Evolutionary conservation across 345 rosid species (phyloP).

Genomic region (Nephelium lappaceum): DNA sequence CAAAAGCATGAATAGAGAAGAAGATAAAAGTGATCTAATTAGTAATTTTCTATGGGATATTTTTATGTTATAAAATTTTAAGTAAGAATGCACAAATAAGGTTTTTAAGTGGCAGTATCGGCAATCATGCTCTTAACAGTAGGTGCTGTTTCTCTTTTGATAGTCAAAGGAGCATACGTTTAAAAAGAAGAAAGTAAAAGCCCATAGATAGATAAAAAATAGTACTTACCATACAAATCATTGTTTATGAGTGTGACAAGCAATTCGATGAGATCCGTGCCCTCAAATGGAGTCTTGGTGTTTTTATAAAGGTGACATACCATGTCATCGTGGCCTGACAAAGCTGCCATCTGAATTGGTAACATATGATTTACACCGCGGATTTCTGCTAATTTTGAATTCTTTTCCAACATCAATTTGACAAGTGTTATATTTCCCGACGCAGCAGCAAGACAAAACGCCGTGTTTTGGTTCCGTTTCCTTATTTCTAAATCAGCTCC

Average conservation of each 20-base stretch:
- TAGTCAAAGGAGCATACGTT: too few relatives aligned
- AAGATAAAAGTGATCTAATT: too few relatives aligned
- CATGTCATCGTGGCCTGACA: constrained; percentile 8
- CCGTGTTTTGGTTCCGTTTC: not conserved
- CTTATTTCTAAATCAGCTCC: not conserved
- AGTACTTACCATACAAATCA: constrained; percentile 3
- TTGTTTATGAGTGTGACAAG: not conserved
- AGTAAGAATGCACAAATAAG: too few relatives aligned
- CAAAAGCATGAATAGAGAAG: too few relatives aligned
- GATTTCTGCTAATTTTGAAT: not conserved
- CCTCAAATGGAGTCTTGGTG: not conserved
- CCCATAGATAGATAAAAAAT: too few relatives aligned
- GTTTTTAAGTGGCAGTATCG: too few relatives aligned
- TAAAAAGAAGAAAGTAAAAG: too few relatives aligned
- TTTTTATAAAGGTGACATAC: not conserved
- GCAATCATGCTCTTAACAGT: too few relatives aligned
- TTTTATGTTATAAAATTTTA: too few relatives aligned
- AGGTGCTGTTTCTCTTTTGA: too few relatives aligned
- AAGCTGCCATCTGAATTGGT: constrained; percentile 16
- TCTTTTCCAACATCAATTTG: not conserved
- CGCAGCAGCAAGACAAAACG: constrained; percentile 6
- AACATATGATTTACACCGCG: not conserved
- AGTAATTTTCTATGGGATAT: too few relatives aligned
- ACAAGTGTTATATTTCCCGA: constrained; percentile 15
- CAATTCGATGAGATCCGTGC: not conserved